phyloP scores from a whole-genome alignment of 495 filamentous ascomycete species.

The Aspergillus heteromorphus region DNA sequence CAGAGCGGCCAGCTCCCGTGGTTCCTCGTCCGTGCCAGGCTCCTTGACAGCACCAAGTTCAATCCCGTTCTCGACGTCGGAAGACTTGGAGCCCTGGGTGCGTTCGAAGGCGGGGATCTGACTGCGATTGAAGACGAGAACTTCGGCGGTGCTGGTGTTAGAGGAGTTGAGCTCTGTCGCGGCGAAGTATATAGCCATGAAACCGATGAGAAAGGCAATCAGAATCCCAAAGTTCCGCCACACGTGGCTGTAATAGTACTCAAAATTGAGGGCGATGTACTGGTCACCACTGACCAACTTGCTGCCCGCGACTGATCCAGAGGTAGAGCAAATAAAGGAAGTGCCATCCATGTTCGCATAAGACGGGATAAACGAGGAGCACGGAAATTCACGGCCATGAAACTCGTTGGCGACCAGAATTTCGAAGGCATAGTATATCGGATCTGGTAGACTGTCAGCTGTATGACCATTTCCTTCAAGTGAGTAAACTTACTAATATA shows the following conservation, averaged over 20 bases:
- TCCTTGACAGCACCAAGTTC: slow-evolving; percentile 12
- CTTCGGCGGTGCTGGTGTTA: slow-evolving; percentile 27
- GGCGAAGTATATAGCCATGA: slow-evolving; percentile 44
- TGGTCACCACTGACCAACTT: slow-evolving; percentile 39
- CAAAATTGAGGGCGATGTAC: slow-evolving; percentile 47
- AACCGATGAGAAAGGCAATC: slow-evolving; percentile 54
- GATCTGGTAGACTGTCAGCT: slow-evolving; percentile 12
- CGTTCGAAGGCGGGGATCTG: slow-evolving; percentile 18
- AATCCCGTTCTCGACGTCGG: slow-evolving; percentile 32
- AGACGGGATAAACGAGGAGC: slow-evolving; percentile 41
- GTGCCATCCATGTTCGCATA: slow-evolving; percentile 26
- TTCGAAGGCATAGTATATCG: slow-evolving; percentile 40
- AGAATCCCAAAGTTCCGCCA: slow-evolving; percentile 66
- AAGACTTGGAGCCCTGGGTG: slow-evolving; percentile 39
- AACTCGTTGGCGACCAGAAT: slow-evolving; percentile 54
- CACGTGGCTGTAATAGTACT: slow-evolving; percentile 49
- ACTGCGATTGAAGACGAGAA: slow-evolving; percentile 31
- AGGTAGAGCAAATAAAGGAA: slow-evolving; percentile 6
- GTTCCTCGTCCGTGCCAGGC: slow-evolving; percentile 23
- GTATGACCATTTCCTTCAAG: background rate
- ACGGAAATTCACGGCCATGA: slow-evolving; percentile 43
- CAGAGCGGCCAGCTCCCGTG: slow-evolving; percentile 34
- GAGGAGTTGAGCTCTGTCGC: slow-evolving; percentile 33
- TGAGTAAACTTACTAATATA: slow-evolving; percentile 22
- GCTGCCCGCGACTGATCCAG: slow-evolving; percentile 23